Conservation (phyloP, 2,329 filamentous ascomycete species). For the Monilinia fructigena region DNA sequence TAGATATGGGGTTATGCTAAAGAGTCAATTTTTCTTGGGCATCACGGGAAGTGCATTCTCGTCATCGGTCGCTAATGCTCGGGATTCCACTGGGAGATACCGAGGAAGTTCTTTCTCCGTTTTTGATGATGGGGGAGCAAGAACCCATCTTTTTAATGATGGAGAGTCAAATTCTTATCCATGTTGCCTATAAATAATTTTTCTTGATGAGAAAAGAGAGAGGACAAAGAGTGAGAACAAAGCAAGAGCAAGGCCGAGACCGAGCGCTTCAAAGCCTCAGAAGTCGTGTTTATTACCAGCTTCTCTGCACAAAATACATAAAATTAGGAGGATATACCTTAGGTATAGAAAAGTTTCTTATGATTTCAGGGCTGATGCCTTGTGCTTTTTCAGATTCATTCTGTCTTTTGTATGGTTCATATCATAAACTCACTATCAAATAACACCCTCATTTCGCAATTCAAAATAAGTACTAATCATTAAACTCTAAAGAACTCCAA, state of each 20-base stretch:
- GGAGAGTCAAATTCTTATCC: constrained; percentile 38
- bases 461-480: neutral
- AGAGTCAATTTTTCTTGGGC: constrained; percentile 41
- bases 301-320: neutral
- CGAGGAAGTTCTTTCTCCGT: constrained; percentile 40
- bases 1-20: constrained; percentile 41
- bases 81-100: constrained; percentile 41
- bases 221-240: too few species aligned
- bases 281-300: neutral
- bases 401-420: neutral
- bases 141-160: constrained; percentile 41
- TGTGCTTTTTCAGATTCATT: too few species aligned
- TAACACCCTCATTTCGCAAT: neutral
- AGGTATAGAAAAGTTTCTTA: neutral
- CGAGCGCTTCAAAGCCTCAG: neutral
- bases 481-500: neutral
- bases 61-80: constrained; percentile 39
- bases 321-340: neutral
- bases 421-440: neutral
- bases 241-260: neutral
- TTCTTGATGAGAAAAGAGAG: too few species aligned
- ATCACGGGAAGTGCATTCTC: constrained; percentile 42
- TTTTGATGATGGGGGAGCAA: constrained; percentile 38
- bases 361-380: neutral
- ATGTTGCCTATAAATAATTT: constrained; percentile 38